Evolutionary conservation across 495 filamentous ascomycete genomes (phyloP), one percentile per base, ranked within the genome.

Genomic region (Hypoxylon trugodes): DNA sequence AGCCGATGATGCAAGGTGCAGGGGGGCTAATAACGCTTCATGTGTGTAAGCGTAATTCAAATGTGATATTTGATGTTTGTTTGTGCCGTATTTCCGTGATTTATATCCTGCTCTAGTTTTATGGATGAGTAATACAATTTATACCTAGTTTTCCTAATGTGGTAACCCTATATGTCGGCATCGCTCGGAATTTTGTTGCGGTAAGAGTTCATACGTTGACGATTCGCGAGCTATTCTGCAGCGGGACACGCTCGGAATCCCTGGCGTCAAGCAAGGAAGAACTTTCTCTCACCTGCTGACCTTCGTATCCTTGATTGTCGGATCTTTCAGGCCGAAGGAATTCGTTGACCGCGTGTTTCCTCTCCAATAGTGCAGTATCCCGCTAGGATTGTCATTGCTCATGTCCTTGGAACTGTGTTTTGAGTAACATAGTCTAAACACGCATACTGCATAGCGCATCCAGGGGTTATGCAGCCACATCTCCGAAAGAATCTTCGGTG

Each of bases 1-100:
- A 68, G 24, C 22, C 43, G 40, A 36, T 35, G 56, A 58, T 47
- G 37, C 22, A 26, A 15, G 24, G 41, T 2, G 25, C 26, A 22
- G 22, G 13, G 2, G 45, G 26, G 7, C 13, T 25, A 4, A 12
- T 10, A 26, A 18, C n/a, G n/a, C n/a, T n/a, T n/a, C n/a, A 28
- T 37, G 35, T 36, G 16, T 63, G 67, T 59, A 33, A 61, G 38
- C 26, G 12, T 10, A 26, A n/a, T 18, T 3, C 21, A 32, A 19
- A 70, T 57, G n/a, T 64, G 54, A 54, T 63, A 58, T 36, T 33
- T 61, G 50, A 66, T 12, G 50, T 1, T 32, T 21, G 4, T 24
- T 43, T 36, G 40, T 60, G 47, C 54, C 54, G 61, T 22, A 53
- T 65, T 42, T 54, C 61, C 55, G 54, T 19, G 16, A 16, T 48